Base-by-base conservation (phyloP, 805 yeast genomes). In the Candida tallmaniae region DNA sequence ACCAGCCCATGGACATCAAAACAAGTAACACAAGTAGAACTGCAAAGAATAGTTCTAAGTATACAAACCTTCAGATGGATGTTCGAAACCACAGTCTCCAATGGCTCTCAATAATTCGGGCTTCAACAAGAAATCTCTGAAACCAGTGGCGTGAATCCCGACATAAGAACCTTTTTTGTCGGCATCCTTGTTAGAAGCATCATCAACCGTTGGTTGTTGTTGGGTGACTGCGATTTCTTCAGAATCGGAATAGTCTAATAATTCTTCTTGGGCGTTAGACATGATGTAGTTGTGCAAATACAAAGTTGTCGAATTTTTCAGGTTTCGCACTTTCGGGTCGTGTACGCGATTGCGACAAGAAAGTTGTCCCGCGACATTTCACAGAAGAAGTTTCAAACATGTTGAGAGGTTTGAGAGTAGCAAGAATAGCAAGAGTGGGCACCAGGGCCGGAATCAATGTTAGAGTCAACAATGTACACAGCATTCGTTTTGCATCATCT, bases 191-290 rank as follows among this genome's bases (percentile, higher is more conserved):
- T 58, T 59, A 41, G 63, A 56, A 35, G 70, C 80, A 42, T 68
- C 68, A 27, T 53, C 33, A 44, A 78, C 57, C 55, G 76, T 74
- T 47, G 75, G 76, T 39, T 59, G 47, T 38, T 64, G 49, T 50
- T 69, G 54, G 49, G 65, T 65, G 50, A 83, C 86, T 52, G 86
- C 80, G 62, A 85, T 82, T 65, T 93, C 97, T 72, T 90, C 98
- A 63, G 94, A 84, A 62, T 93, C 98, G 62, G 97, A 89, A 80
- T 93, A 93, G 65, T 93, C 98, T 69, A 93, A 80, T 62, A 93
- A 79, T 76, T 93, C 98, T 84, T 93, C 98, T 83, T 90, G 97
- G 76, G 84, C 94, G 82, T 85, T 84, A 38, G 96, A 86, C 95
- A 86, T 84, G 33, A 8, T 24, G n/a, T 24, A 12, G 11, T 22